Percentiles rank a stretch among this genome's conserved stretches.
These are phyloP conservation scores for Fusarium avenaceum DNA, from an alignment of 2,329 filamentous ascomycete species.

Conservation along the genomic window DNA sequence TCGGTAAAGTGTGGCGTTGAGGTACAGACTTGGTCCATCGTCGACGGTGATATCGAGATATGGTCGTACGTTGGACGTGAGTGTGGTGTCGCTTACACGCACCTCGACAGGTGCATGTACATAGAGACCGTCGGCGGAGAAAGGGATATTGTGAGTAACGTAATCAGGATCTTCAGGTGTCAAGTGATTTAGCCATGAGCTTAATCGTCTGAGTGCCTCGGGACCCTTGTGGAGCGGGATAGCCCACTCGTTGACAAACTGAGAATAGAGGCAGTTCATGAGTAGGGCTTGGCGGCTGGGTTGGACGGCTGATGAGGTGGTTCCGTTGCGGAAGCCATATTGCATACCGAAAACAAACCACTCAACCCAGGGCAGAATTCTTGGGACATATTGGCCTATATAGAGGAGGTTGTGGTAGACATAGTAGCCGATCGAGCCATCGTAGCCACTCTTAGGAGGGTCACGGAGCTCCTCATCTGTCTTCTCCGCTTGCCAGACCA, in stretches of 20 bases:
- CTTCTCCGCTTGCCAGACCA: slow-evolving; percentile 90
- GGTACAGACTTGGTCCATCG: slow-evolving; percentile 82
- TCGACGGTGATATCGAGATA: slow-evolving; percentile 77
- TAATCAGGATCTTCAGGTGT: slow-evolving; percentile 73
- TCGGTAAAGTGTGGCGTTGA: slow-evolving; percentile 91
- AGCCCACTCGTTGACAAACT: slow-evolving; percentile 99
- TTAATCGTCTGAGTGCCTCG: slow-evolving; percentile 85
- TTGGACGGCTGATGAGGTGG: slow-evolving; percentile 80
- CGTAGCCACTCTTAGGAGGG: slow-evolving; percentile 81
- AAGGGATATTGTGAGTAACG: slow-evolving; percentile 78
- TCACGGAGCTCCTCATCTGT: slow-evolving; percentile 72
- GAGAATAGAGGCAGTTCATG: slow-evolving; percentile 98
- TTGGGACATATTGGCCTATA: slow-evolving; percentile 81
- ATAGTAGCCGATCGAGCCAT: slow-evolving; percentile 84
- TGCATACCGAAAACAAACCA: slow-evolving; percentile 99
- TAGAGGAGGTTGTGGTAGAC: slow-evolving; percentile 93
- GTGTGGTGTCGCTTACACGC: slow-evolving; percentile 80
- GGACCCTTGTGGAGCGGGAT: slow-evolving; percentile 88
- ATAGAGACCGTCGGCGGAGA: slow-evolving; percentile 82
- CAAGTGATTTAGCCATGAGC: slow-evolving; percentile 82
- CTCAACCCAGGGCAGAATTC: slow-evolving; percentile 87
- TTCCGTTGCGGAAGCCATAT: slow-evolving; percentile 85
- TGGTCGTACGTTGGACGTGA: slow-evolving; percentile 55
- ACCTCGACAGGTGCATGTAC: slow-evolving; percentile 94
- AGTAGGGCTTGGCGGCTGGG: slow-evolving; percentile 83